Evolutionary conservation across 768 basidiomycete species (phyloP).

Genomic region (Leccinum disarticulatum): DNA sequence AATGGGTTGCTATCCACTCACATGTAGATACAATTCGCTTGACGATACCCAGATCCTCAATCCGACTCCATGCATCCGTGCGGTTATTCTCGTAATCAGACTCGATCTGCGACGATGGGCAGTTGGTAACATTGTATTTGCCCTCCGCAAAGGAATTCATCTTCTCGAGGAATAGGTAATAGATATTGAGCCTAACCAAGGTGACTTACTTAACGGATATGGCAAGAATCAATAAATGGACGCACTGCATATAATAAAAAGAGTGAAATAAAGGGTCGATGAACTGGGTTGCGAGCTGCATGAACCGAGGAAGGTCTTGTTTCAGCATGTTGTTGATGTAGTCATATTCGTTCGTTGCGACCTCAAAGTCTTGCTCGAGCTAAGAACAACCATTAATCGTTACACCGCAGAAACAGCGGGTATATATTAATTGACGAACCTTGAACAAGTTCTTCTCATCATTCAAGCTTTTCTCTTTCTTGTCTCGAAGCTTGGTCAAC

Average conservation of each 20-base stretch:
- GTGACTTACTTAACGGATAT: not conserved
- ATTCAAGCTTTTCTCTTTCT: slow-evolving; percentile 94
- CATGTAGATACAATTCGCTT: slow-evolving; percentile 86
- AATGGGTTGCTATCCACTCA: slow-evolving; percentile 41
- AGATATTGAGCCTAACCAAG: slow-evolving; percentile 75
- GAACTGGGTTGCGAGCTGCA: slow-evolving; percentile 82
- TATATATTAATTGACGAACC: slow-evolving; percentile 40
- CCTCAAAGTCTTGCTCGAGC: slow-evolving; percentile 96
- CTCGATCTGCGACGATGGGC: slow-evolving; percentile 68
- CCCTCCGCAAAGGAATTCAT: slow-evolving; percentile 81
- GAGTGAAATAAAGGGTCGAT: slow-evolving; percentile 98
- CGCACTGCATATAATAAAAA: slow-evolving; percentile 99
- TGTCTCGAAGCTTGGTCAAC: slow-evolving; percentile 91
- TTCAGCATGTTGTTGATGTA: slow-evolving; percentile 90
- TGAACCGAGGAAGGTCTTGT: slow-evolving; percentile 90
- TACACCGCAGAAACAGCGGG: not conserved
- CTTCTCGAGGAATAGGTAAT: slow-evolving; percentile 93
- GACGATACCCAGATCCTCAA: slow-evolving; percentile 79
- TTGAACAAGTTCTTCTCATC: slow-evolving; percentile 99
- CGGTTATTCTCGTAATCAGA: slow-evolving; percentile 76
- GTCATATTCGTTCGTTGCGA: slow-evolving; percentile 90
- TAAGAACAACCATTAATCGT: slow-evolving; percentile 27
- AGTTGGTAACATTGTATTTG: slow-evolving; percentile 71
- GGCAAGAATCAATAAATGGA: slow-evolving; percentile 20
- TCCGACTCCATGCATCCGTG: slow-evolving; percentile 75